phyloP scores from a whole-genome alignment of 108 stramenopile genomes.

The Stephanodiscus minutulus region DNA sequence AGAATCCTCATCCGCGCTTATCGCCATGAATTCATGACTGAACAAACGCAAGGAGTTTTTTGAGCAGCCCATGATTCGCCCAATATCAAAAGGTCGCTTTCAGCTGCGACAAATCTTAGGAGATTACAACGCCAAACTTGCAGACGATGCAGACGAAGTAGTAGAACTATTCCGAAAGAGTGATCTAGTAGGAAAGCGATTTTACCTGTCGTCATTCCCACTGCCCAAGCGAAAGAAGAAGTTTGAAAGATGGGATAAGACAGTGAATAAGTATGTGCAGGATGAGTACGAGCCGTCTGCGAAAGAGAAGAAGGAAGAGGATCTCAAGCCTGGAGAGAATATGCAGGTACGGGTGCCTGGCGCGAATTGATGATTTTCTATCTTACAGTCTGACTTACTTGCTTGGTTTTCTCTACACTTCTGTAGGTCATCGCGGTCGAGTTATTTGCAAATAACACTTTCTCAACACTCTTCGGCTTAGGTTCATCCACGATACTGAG shows the following conservation, averaged over 20 bases:
- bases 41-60: slow-evolving; percentile 54
- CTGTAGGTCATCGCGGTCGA: slow-evolving; percentile 64
- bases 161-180: slow-evolving; percentile 62
- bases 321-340: slow-evolving; percentile 47
- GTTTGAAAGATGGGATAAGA: slow-evolving; percentile 63
- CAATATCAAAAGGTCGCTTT: slow-evolving; percentile 60
- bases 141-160: slow-evolving; percentile 43
- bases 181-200: slow-evolving; percentile 72
- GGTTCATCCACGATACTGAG: slow-evolving; percentile 67
- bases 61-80: slow-evolving; percentile 74
- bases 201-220: slow-evolving; percentile 71
- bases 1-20: not conserved
- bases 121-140: slow-evolving; percentile 52
- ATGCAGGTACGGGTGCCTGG: slow-evolving; percentile 30
- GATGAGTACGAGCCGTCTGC: slow-evolving; percentile 48
- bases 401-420: not conserved
- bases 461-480: slow-evolving; percentile 68
- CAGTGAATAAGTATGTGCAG: slow-evolving; percentile 66
- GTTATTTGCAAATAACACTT: slow-evolving; percentile 80
- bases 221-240: slow-evolving; percentile 53
- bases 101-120: slow-evolving; percentile 74
- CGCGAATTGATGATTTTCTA: slow-evolving; percentile 14
- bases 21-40: not conserved
- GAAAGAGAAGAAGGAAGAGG: slow-evolving; percentile 49
- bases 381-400: not conserved